Evolutionary conservation across 441 rosid species (phyloP), one percentile per base, ranked within the genome.

Genomic region (Populus hybrid): DNA sequence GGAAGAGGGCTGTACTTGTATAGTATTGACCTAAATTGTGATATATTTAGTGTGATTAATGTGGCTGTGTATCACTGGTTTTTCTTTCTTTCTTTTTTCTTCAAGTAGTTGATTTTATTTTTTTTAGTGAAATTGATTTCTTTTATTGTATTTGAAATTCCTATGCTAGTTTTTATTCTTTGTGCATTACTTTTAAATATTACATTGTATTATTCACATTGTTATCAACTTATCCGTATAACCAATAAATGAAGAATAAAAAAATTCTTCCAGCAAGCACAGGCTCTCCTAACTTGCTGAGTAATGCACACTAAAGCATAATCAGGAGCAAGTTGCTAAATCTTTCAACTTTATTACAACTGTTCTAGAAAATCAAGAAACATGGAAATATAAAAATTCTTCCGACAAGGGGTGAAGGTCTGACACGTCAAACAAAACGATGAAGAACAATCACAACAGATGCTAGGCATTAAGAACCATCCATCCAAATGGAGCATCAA

Each of bases 1-100:
- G 61, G 42, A 77, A 32, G 76, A 32, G 72, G 72, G 11, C 40
- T 68, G 75, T 66, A 24, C 20, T 24, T 79, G 82, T 70, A 75
- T 6, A 79, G 71, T 67, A 10, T 42, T 78, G 70, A 50, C 2
- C 20, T 54, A 42, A 71, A 23, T 38, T 67, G 73, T 73, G 59
- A 38, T 61, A 21, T 79, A 69, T 64, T 54, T 61, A 66, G 50
- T 24, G 69, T 42, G 38, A 64, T 46, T 14, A 36, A 54, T 42
- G 77, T 74, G 79, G 34, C 18, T 69, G 24, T 79, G 70, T 68
- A 35, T 57, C 24, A 5, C 46, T 59, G 9, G 64, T 54, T 38
- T 67, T 34, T 9, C 35, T 30, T 10, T 30, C 40, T 34, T 34
- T 34, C 16, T 18, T 5, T 8, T 10, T 68, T 20, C 26, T 23